Evolutionary conservation across 1,284 basidiomycete species (phyloP).

Genomic region (Tylopilus orsonianus): DNA sequence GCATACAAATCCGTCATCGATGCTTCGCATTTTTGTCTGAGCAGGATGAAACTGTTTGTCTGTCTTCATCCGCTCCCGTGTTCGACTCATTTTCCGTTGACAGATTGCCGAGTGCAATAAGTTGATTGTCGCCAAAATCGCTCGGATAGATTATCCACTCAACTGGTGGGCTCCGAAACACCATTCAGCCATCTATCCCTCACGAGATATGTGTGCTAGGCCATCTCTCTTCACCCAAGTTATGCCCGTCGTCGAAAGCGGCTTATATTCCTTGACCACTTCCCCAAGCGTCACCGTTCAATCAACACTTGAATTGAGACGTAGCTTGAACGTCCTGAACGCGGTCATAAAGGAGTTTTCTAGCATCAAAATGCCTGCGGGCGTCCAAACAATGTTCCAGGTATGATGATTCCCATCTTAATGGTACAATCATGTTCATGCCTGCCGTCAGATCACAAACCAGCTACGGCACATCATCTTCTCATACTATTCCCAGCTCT

Average conservation of each 20-base stretch:
- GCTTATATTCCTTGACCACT: slow-evolving; percentile 48
- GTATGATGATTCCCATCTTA: slow-evolving; percentile 35
- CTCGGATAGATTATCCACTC: slow-evolving; percentile 68
- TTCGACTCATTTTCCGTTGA: slow-evolving; percentile 8
- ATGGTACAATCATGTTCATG: slow-evolving; percentile 11
- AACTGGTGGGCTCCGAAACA: slow-evolving; percentile 51
- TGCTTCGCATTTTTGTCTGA: slow-evolving; percentile 68
- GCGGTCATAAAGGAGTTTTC: slow-evolving; percentile 68
- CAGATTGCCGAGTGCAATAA: slow-evolving; percentile 77
- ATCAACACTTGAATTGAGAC: slow-evolving; percentile 54
- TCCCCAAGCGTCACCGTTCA: slow-evolving; percentile 41
- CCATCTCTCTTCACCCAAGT: slow-evolving; percentile 60
- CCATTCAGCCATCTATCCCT: neutral
- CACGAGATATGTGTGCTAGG: slow-evolving; percentile 42
- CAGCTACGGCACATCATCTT: slow-evolving; percentile 53
- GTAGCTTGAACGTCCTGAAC: slow-evolving; percentile 62
- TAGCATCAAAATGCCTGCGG: slow-evolving; percentile 63
- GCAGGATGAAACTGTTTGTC: slow-evolving; percentile 64
- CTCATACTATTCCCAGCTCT: slow-evolving; percentile 54
- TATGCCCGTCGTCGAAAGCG: slow-evolving; percentile 50
- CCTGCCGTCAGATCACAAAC: slow-evolving; percentile 49
- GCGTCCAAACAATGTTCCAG: slow-evolving; percentile 62
- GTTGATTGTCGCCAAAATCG: slow-evolving; percentile 66
- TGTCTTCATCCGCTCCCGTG: neutral
- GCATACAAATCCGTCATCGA: slow-evolving; percentile 55